Evolutionary conservation across 2,329 filamentous ascomycete genomes (phyloP).

Genomic region (Ophiosphaerella narmari): DNA sequence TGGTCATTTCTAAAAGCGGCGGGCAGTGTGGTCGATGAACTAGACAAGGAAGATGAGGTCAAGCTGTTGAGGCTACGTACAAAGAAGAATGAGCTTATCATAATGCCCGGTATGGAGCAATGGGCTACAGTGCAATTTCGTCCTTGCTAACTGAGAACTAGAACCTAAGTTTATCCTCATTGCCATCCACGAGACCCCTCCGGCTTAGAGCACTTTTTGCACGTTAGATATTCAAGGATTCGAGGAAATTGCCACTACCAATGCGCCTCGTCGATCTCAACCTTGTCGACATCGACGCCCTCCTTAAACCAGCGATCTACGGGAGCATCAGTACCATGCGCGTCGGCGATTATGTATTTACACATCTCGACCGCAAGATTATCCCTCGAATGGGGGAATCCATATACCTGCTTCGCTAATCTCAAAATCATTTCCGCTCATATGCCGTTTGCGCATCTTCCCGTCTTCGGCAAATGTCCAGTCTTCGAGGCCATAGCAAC

Average conservation of each 20-base stretch:
- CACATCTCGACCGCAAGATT: background rate
- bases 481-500: conserved; percentile 83
- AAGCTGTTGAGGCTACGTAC: conserved; percentile 77
- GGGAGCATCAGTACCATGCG: conserved; percentile 7
- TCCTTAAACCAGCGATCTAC: conserved; percentile 71
- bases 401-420: conserved; percentile 57
- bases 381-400: background rate
- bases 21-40: conserved; percentile 69
- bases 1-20: conserved; percentile 75
- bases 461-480: conserved; percentile 76
- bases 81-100: conserved; percentile 84
- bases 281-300: conserved; percentile 69
- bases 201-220: conserved; percentile 53
- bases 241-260: conserved; percentile 52
- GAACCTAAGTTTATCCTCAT: conserved; percentile 79
- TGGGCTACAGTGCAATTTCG: background rate
- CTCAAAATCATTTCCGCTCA: conserved; percentile 74
- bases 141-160: conserved; percentile 22
- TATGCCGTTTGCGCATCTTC: conserved; percentile 73
- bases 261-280: conserved; percentile 69
- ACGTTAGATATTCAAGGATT: conserved; percentile 1
- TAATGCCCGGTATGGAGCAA: conserved; percentile 64
- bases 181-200: conserved; percentile 80
- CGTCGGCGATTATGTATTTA: background rate
- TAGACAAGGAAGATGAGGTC: conserved; percentile 78